Evolutionary conservation across 2,329 filamentous ascomycete species (phyloP).

Genomic region (Alternaria ethzedia): DNA sequence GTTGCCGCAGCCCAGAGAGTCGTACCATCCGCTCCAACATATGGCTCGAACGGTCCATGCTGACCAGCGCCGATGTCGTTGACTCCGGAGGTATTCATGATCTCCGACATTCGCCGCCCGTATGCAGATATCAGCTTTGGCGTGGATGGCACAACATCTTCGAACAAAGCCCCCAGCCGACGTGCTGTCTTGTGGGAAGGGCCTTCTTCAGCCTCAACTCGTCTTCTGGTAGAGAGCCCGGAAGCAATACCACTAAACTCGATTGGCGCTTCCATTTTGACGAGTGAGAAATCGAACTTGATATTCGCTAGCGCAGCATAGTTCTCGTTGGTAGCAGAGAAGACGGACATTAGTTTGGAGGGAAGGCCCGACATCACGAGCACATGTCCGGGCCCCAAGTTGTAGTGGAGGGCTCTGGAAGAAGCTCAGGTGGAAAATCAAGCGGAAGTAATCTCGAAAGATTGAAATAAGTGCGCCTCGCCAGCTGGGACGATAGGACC

Average conservation of each 20-base stretch:
- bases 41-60: constrained; percentile 20
- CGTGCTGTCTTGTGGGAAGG: constrained; percentile 47
- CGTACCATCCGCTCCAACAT: constrained; percentile 41
- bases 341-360: neutral
- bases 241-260: constrained; percentile 46
- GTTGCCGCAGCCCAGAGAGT: constrained; percentile 50
- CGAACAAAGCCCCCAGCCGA: constrained; percentile 51
- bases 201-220: constrained; percentile 50
- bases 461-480: neutral
- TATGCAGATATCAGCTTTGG: constrained; percentile 47
- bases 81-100: neutral
- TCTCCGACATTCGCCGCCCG: constrained; percentile 38
- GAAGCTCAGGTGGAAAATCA: neutral
- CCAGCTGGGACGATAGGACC: neutral
- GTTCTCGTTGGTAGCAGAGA: constrained; percentile 17
- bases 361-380: neutral
- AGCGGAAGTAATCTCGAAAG: neutral
- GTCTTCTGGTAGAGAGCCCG: constrained; percentile 37
- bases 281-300: constrained; percentile 54
- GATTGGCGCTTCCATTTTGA: constrained; percentile 50
- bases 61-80: neutral
- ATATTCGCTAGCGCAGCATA: constrained; percentile 27
- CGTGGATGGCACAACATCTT: constrained; percentile 37
- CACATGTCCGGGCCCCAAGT: neutral
- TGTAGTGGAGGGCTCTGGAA: too few relatives aligned